Conservation (phyloP, 345 rosid species). For the Erysimum cheiranthoides region DNA sequence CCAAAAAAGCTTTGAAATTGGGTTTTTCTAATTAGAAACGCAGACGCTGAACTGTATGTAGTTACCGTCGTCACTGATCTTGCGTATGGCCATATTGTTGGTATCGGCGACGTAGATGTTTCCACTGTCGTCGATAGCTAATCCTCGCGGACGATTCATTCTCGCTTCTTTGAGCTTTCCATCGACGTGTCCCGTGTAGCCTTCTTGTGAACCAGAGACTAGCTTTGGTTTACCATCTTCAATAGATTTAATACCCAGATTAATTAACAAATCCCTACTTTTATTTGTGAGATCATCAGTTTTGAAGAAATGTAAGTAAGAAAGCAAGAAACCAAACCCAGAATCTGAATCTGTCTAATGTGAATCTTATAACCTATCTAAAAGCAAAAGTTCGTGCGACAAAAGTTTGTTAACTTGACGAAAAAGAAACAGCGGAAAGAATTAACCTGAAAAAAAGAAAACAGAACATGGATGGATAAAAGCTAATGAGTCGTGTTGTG, state of each 20-base stretch:
- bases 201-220: conserved; percentile 87
- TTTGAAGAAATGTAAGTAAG: neutral
- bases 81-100: conserved; percentile 90
- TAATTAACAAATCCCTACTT: neutral
- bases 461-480: conserved; percentile 27
- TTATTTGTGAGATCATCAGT: neutral
- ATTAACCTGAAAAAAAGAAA: conserved; percentile 33
- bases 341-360: conserved; percentile 25
- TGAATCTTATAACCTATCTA: neutral
- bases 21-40: neutral
- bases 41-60: neutral
- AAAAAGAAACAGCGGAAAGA: conserved; percentile 29
- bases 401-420: conserved; percentile 41
- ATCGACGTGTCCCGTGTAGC: conserved; percentile 84
- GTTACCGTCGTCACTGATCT: conserved; percentile 88
- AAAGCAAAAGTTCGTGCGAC: conserved; percentile 27
- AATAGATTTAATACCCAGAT: conserved; percentile 29
- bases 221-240: conserved; percentile 92
- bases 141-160: conserved; percentile 91
- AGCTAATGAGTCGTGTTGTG: conserved; percentile 39
- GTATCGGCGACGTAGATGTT: conserved; percentile 94
- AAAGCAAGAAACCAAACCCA: neutral
- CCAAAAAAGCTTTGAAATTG: neutral
- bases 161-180: conserved; percentile 80
- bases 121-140: conserved; percentile 84